These are phyloP conservation scores for Malassezia globosa DNA, from an alignment of 1,284 basidiomycete species.

Conservation along the genomic window DNA sequence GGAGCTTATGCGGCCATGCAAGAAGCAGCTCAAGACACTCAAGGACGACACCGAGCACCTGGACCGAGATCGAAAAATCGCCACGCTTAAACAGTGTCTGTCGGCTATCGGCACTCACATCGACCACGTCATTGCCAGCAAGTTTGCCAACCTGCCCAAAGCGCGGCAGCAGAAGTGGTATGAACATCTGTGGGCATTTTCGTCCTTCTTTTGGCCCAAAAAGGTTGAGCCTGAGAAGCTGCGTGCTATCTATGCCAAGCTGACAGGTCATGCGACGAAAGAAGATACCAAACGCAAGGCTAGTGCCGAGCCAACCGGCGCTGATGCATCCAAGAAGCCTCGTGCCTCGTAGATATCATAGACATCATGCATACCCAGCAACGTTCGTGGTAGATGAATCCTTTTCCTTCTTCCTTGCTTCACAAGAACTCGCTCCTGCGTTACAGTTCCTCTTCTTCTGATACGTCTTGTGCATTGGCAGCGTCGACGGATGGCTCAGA, in stretches of 20 bases:
- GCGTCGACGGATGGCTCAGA: neutral
- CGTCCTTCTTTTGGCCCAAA: slow-evolving; percentile 88
- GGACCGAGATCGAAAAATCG: slow-evolving; percentile 85
- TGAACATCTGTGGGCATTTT: slow-evolving; percentile 78
- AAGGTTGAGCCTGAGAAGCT: slow-evolving; percentile 51
- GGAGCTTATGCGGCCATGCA: slow-evolving; percentile 88
- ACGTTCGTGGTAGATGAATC: neutral
- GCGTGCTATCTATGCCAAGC: slow-evolving; percentile 36
- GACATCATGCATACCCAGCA: too few species aligned
- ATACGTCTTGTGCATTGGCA: too few species aligned
- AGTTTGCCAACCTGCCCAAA: slow-evolving; percentile 57
- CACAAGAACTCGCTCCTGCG: too few species aligned
- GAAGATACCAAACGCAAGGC: slow-evolving; percentile 2
- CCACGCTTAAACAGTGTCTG: slow-evolving; percentile 86
- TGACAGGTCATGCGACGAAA: slow-evolving; percentile 17
- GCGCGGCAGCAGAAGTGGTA: slow-evolving; percentile 74
- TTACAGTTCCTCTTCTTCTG: neutral
- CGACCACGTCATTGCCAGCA: slow-evolving; percentile 66
- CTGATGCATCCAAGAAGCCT: neutral
- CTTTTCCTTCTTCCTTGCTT: slow-evolving; percentile 1
- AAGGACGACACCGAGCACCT: slow-evolving; percentile 80
- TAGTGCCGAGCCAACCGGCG: neutral
- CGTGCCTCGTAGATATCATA: neutral
- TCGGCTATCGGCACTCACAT: slow-evolving; percentile 87
- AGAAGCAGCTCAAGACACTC: slow-evolving; percentile 90